Evolutionary conservation across 305 asterid species (phyloP), one percentile per base, ranked within the genome.

Genomic region (Rubia tinctorum): DNA sequence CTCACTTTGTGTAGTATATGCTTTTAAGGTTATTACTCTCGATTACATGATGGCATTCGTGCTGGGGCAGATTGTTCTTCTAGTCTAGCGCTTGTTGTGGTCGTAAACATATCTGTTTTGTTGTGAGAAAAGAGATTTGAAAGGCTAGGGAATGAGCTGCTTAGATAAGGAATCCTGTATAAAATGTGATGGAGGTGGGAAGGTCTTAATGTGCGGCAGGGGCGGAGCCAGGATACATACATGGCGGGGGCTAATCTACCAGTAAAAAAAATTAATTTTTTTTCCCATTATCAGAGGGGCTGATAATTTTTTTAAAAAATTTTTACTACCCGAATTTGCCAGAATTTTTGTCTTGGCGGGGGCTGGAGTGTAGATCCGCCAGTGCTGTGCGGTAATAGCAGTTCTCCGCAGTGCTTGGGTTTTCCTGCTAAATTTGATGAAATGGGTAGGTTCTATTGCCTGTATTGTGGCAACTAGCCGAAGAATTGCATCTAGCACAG

Each of bases 331-430:
- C n/a, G n/a, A n/a, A n/a, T n/a, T n/a, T n/a, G n/a, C n/a, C n/a
- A n/a, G n/a, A n/a, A n/a, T n/a, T n/a, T n/a, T n/a, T n/a, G n/a
- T n/a, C n/a, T n/a, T n/a, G n/a, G n/a, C n/a, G n/a, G n/a, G n/a
- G n/a, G n/a, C n/a, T n/a, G n/a, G n/a, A n/a, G n/a, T n/a, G n/a
- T n/a, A n/a, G n/a, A n/a, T n/a, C n/a, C n/a, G n/a, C n/a, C n/a
- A n/a, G n/a, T n/a, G n/a, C 76, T 79, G 68, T 93, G 98, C 78
- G 80, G 82, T 78, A 89, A 78, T 67, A 78, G 66, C 23, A 86
- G 77, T 47, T 93, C 96, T 77, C 96, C 94, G 60, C 58, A 65
- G 37, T 93, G 97, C 80, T 73, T 87, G 86, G 88, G 85, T n/a
- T 85, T 83, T 76, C 83, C 86, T 6, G 86, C 88, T 67, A 76